These are phyloP conservation scores for Silene uniflora DNA, from an alignment of 148 eudicot species.

Conservation along the genomic window DNA sequence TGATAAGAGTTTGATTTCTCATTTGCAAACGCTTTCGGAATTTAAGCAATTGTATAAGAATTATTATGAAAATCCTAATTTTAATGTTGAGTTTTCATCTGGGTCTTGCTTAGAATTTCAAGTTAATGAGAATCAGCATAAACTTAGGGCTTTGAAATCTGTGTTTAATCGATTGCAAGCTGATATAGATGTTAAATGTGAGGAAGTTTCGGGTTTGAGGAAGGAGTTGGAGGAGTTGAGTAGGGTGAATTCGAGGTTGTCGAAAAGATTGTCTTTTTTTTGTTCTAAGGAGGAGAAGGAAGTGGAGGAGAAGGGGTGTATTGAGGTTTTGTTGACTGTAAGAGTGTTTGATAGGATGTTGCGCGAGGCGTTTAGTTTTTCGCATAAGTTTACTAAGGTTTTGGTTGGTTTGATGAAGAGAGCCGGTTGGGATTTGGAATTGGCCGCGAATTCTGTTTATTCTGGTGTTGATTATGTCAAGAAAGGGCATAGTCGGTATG, in stretches of 20 bases:
- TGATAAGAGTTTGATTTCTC: conserved; percentile 58
- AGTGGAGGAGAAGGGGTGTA: conserved; percentile 14
- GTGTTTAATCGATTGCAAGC: conserved; percentile 68
- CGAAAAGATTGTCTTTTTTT: conserved; percentile 32
- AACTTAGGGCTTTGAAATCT: conserved; percentile 75
- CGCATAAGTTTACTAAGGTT: conserved; percentile 59
- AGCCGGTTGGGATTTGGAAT: conserved; percentile 85
- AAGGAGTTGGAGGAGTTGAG: conserved; percentile 40
- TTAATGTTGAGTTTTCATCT: conserved; percentile 41
- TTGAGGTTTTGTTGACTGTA: conserved; percentile 54
- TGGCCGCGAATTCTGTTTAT: conserved; percentile 62
- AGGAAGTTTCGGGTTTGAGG: conserved; percentile 47
- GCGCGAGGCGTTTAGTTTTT: conserved; percentile 44
- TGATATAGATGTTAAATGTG: conserved; percentile 74
- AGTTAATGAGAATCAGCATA: conserved; percentile 96
- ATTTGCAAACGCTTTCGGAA: conserved; percentile 65
- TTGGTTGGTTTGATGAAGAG: conserved; percentile 76
- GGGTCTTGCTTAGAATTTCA: conserved; percentile 80
- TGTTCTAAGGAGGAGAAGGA: conserved; percentile 10
- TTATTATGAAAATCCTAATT: conserved; percentile 37
- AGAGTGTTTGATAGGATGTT: conserved; percentile 69
- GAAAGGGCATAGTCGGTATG: conserved; percentile 62
- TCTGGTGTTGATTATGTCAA: conserved; percentile 49
- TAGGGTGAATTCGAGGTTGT: conserved; percentile 38
- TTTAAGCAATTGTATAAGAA: conserved; percentile 49